These are phyloP conservation scores for Arachnopeziza araneosa DNA, from an alignment of 2,329 filamentous ascomycete genomes.

Conservation along the genomic window DNA sequence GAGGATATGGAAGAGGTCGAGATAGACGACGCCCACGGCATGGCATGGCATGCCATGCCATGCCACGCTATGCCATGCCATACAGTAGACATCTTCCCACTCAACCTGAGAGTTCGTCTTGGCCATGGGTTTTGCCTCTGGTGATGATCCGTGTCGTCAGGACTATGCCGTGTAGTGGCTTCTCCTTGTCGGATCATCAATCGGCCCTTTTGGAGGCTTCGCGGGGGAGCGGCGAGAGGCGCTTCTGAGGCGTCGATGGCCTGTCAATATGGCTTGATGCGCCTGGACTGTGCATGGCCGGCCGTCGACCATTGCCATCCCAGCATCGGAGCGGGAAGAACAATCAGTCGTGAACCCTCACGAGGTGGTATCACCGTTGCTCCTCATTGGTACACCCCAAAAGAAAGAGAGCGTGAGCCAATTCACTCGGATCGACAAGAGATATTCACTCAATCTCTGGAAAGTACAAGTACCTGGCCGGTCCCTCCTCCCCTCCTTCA, in stretches of 20 bases:
- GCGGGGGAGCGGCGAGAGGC: neutral
- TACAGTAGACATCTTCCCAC: too few relatives aligned
- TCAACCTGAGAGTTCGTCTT: too few relatives aligned
- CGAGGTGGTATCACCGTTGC: neutral
- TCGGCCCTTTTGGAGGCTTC: neutral
- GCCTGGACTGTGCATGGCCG: neutral
- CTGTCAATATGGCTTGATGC: neutral
- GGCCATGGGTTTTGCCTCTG: neutral
- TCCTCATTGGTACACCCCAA: neutral
- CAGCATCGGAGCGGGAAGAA: neutral
- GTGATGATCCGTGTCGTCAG: neutral
- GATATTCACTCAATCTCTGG: neutral
- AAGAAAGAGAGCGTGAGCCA: neutral
- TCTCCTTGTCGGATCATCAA: neutral
- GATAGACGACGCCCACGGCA: neutral
- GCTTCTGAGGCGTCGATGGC: neutral
- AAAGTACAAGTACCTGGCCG: neutral
- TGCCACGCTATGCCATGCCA: too few relatives aligned
- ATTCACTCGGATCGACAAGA: neutral
- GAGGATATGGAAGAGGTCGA: neutral
- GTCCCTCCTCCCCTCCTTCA: too few relatives aligned
- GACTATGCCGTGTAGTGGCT: too few relatives aligned
- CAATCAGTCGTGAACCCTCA: neutral
- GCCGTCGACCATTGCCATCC: neutral
- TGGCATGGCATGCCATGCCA: too few relatives aligned